A percentile compares a stretch with the other conserved stretches of the same genome.
Conservation (phyloP, 169 alveolate species). For the Eimeria maxima region DNA sequence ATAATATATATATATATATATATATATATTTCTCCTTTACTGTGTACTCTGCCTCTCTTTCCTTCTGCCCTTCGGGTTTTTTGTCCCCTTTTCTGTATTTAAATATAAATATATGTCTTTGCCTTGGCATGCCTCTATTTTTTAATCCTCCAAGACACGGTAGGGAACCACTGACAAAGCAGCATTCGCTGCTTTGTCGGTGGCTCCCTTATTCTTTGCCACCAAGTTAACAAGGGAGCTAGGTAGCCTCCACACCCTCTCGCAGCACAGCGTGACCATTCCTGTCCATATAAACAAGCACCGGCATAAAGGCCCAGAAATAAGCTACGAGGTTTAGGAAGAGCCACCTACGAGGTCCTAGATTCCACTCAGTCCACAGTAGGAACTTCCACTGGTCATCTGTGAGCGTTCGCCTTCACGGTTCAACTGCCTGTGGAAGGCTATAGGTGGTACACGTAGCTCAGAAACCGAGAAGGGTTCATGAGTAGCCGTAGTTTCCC, state of each 20-base stretch:
- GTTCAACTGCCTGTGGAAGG: neutral
- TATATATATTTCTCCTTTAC: neutral
- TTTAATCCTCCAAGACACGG: neutral
- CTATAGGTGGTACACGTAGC: neutral
- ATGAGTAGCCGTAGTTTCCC: neutral
- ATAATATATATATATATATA: too few species aligned
- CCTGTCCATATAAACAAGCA: neutral
- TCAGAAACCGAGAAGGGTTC: neutral
- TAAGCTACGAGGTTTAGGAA: too few species aligned
- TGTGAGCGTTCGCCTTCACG: neutral
- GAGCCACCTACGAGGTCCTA: neutral
- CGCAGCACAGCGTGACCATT: too few species aligned
- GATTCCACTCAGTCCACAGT: neutral
- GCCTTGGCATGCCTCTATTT: neutral
- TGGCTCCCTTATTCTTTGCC: neutral
- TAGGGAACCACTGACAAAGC: too few species aligned
- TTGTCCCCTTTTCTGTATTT: too few species aligned
- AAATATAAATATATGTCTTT: too few species aligned
- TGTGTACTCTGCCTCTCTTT: neutral
- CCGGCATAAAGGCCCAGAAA: too few species aligned
- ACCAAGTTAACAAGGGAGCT: neutral
- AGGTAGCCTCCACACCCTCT: neutral
- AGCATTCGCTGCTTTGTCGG: neutral
- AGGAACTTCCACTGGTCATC: neutral
- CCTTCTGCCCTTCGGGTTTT: neutral